These are phyloP conservation scores for Fusarium piperis DNA, from an alignment of 2,329 filamentous ascomycete genomes.

Conservation along the genomic window DNA sequence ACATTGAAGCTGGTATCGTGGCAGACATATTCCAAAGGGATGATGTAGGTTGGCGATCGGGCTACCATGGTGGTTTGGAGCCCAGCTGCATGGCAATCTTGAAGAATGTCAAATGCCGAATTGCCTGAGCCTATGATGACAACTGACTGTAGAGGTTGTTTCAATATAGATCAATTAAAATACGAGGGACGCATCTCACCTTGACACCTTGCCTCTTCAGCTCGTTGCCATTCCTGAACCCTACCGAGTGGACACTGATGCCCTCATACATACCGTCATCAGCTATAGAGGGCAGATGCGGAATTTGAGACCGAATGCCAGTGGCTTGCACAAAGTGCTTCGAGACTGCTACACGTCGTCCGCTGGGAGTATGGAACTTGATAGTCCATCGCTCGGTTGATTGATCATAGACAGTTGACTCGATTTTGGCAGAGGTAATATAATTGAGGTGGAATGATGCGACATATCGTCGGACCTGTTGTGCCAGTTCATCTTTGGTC, in stretches of 20 bases:
- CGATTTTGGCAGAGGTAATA: conserved; percentile 5
- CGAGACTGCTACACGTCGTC: neutral
- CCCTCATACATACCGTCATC: conserved; percentile 10
- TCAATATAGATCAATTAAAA: too few relatives aligned
- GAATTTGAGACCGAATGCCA: conserved; percentile 21
- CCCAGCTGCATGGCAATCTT: conserved; percentile 11
- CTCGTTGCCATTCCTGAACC: neutral
- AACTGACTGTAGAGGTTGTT: conserved; percentile 6
- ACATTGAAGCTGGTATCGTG: conserved; percentile 4
- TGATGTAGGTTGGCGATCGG: conserved; percentile 30
- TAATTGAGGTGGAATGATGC: conserved; percentile 14
- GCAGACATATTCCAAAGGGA: conserved; percentile 19
- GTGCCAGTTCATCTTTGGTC: conserved; percentile 16
- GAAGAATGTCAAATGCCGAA: conserved; percentile 26
- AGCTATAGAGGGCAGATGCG: neutral
- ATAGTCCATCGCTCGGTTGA: conserved; percentile 1
- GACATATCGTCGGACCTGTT: conserved; percentile 11
- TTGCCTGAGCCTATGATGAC: conserved; percentile 27
- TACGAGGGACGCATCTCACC: neutral
- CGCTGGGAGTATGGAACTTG: neutral
- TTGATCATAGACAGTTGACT: conserved; percentile 2
- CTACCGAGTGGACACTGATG: conserved; percentile 14
- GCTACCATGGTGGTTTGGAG: conserved; percentile 7
- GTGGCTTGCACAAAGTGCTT: conserved; percentile 28
- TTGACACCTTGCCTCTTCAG: conserved; percentile 5